Evolutionary conservation across 306 rosid species (phyloP).

Genomic region (Vigna unguiculata): DNA sequence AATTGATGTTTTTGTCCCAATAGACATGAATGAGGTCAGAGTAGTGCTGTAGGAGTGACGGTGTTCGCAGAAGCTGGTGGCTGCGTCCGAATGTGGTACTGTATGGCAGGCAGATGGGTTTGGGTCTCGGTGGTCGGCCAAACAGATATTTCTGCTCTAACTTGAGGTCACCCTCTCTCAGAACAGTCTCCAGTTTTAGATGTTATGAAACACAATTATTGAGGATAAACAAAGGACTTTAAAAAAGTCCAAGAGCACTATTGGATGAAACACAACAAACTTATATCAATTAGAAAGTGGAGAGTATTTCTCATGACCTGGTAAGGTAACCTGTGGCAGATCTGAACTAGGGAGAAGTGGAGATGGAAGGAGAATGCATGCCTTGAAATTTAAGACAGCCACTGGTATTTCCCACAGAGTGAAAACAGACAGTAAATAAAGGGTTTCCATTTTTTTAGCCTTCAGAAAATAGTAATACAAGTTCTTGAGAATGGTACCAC

Average conservation of each 20-base stretch:
- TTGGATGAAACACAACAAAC: background rate
- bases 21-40: background rate
- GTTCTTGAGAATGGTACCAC: background rate
- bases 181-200: background rate
- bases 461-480: background rate
- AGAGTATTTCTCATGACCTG: background rate
- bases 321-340: background rate
- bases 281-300: background rate
- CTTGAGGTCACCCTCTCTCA: background rate
- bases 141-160: background rate
- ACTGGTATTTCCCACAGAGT: background rate
- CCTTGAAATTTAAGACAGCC: background rate
- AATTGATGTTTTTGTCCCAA: background rate
- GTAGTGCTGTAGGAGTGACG: background rate
- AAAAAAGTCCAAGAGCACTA: background rate
- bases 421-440: no score
- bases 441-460: background rate
- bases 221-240: background rate
- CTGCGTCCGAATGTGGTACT: background rate
- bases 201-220: background rate
- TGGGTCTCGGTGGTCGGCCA: background rate
- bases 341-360: background rate
- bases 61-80: background rate
- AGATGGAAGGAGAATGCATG: background rate
- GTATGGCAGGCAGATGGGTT: background rate